Evolutionary conservation across 225 moss, liverwort and hornwort genomes (phyloP), one percentile per base, ranked within the genome.

Genomic region (Rhytidiadelphus loreus): DNA sequence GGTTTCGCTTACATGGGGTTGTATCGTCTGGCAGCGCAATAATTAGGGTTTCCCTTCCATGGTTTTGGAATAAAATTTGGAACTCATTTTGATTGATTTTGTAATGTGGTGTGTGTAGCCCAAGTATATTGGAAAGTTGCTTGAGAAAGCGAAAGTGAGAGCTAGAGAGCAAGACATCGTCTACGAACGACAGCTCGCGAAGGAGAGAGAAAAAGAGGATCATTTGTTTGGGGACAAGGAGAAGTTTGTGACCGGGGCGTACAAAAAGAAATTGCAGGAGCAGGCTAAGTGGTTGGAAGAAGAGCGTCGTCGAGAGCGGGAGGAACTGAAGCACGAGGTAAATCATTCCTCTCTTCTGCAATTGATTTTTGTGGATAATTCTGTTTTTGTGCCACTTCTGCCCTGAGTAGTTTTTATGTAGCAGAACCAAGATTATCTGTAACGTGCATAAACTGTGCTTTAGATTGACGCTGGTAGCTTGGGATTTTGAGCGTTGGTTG

Each of bases 211-310:
- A 64, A 97, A 99, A 91, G 99, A 99, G 85, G 99, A 99, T 70
- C 96, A 97, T 88, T 70, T 97, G 83, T 99, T 70, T 81, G 95
- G 94, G 79, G 99, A 97, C 71, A 99, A 99, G 90, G 99, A 99
- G 93, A 97, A 96, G 82, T 99, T 97, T 91, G 97, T 99, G 56
- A 99, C 99, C 9, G 93, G 94, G 68, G 97, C 99, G 13, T 99
- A 97, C 92, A 99, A 99, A 86, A 97, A 95, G 89, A 99, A 99
- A 85, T 83, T 99, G n/a, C 90, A 93, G 87, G 99, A 99, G 89
- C 95, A 96, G 91, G 96, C 95, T 9, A 99, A 97, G 83, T 99
- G 97, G 99, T 81, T 93, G 90, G 99, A 99, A 84, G 96, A 99
- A 88, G 99, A 99, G 84, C 95, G 95, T 44, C 90, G 95, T 81